A percentile compares a stretch with the other conserved stretches of the same genome.
Conservation (phyloP, 305 asterid genomes). For the Fraxinus greggii region DNA sequence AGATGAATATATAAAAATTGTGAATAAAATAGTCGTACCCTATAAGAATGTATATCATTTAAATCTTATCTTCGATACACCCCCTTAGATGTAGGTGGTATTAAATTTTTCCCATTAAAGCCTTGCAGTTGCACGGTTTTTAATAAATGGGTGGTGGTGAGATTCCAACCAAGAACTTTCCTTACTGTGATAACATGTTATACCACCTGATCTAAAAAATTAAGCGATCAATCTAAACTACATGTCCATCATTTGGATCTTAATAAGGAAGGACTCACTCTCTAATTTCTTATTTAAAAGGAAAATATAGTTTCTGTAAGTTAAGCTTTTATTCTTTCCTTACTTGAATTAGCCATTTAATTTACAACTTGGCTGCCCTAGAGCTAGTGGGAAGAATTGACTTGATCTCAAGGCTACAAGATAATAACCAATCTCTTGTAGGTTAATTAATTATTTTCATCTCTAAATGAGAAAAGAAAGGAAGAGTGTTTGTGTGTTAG, state of each 20-base stretch:
- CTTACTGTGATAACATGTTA: neutral
- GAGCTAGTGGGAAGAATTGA: neutral
- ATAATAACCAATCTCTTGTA: neutral
- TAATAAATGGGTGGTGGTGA: neutral
- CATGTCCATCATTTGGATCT: neutral
- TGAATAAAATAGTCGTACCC: no score
- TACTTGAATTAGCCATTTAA: neutral
- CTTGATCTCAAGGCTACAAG: neutral
- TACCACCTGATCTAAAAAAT: neutral
- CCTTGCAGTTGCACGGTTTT: neutral
- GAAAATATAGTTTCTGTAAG: neutral
- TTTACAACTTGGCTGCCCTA: neutral
- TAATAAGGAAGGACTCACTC: neutral
- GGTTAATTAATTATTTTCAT: neutral
- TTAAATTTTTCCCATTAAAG: neutral
- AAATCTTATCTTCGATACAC: neutral
- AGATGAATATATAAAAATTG: no score
- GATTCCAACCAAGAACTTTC: neutral
- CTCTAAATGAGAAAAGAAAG: neutral
- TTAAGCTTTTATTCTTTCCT: neutral
- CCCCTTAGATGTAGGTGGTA: neutral
- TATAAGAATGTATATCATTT: neutral
- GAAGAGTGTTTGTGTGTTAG: neutral
- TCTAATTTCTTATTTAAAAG: neutral
- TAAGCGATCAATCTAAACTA: neutral